A percentile compares a stretch with the other conserved stretches of the same genome.
Conservation (phyloP, 2,329 filamentous ascomycete species). For the Lasiodiplodia hormozganensis region DNA sequence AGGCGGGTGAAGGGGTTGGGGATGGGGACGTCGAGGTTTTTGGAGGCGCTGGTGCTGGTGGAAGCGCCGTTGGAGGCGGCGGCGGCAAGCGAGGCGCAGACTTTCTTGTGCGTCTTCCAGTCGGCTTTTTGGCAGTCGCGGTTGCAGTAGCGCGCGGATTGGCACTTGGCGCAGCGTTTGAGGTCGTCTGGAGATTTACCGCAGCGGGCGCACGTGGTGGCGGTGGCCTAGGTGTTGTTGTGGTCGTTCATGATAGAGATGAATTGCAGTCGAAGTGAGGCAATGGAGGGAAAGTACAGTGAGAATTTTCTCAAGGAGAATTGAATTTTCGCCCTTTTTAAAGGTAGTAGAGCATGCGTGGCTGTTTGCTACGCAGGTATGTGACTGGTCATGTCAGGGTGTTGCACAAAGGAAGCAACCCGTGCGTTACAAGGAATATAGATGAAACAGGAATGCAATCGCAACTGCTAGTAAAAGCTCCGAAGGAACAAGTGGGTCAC, state of each 20-base stretch:
- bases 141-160: slow-evolving; percentile 41
- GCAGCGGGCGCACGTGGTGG: slow-evolving; percentile 38
- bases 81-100: slow-evolving; percentile 31
- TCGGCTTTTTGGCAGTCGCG: slow-evolving; percentile 43
- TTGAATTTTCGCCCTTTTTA: too few relatives aligned
- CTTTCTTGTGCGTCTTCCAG: slow-evolving; percentile 45
- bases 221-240: neutral
- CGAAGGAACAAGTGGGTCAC: too few relatives aligned
- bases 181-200: slow-evolving; percentile 35
- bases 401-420: too few relatives aligned
- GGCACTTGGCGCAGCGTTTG: slow-evolving; percentile 41
- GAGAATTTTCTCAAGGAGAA: too few relatives aligned
- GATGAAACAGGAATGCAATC: too few relatives aligned
- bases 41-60: neutral
- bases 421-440: too few relatives aligned
- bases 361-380: too few relatives aligned
- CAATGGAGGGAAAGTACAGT: too few relatives aligned
- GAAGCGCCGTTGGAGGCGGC: slow-evolving; percentile 19
- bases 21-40: slow-evolving; percentile 34
- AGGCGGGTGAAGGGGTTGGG: slow-evolving; percentile 37
- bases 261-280: too few relatives aligned
- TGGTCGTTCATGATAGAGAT: neutral
- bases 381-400: too few relatives aligned
- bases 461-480: too few relatives aligned
- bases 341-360: too few relatives aligned